A percentile compares a stretch with the other conserved stretches of the same genome.
Conservation (phyloP, 768 basidiomycete species). For the Phaffia australis region DNA sequence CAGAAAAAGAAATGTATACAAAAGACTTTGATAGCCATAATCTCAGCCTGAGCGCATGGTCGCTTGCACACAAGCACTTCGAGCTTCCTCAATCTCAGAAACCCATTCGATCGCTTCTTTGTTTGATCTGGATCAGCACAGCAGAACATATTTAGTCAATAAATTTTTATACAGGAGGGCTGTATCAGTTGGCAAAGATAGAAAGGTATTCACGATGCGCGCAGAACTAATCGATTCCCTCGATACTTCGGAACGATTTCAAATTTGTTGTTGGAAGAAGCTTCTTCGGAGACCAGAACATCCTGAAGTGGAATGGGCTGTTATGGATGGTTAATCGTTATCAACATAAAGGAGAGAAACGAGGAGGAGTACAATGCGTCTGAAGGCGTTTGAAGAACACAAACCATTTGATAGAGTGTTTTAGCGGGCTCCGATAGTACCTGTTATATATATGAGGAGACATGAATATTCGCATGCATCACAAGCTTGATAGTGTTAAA, state of each 20-base stretch:
- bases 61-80: slow-evolving; percentile 11
- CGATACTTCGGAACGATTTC: slow-evolving; percentile 16
- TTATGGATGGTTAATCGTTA: neutral
- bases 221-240: slow-evolving; percentile 12
- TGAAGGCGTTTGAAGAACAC: neutral
- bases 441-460: neutral
- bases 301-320: neutral
- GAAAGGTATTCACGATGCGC: neutral
- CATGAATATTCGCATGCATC: neutral
- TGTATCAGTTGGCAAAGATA: too few relatives aligned
- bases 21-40: neutral
- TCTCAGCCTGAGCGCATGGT: neutral
- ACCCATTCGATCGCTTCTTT: slow-evolving; percentile 16
- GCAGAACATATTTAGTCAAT: too few relatives aligned
- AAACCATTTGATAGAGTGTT: too few relatives aligned
- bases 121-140: too few relatives aligned
- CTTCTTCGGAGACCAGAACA: slow-evolving; percentile 1
- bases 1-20: neutral
- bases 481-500: neutral
- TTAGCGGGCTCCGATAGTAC: neutral
- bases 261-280: slow-evolving; percentile 1
- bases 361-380: neutral
- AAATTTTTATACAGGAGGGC: too few relatives aligned
- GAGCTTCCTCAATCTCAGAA: slow-evolving; percentile 17
- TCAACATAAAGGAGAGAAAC: neutral